Evolutionary conservation across 139 green algal species (phyloP).

Genomic region (Deuterostichococcus epilithicus): DNA sequence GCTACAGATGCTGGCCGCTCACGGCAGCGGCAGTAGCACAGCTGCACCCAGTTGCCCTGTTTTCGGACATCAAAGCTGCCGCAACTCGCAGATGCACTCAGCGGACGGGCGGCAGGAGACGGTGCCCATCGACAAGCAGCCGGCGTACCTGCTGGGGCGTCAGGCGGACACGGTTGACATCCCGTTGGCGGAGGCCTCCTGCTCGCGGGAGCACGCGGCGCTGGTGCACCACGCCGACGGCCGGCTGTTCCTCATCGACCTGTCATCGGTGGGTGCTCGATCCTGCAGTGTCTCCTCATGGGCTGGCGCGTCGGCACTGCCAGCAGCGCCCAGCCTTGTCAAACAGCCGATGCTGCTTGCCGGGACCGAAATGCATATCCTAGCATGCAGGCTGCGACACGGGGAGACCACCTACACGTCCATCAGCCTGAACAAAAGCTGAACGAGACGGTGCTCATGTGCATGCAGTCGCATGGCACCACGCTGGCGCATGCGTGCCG

Average conservation of each 20-base stretch:
- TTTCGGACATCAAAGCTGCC: not conserved
- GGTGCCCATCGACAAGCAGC: not conserved
- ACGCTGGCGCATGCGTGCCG: too few relatives aligned
- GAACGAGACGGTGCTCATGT: too few relatives aligned
- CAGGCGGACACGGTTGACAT: constrained; percentile 41
- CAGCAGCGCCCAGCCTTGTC: too few relatives aligned
- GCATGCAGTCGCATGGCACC: too few relatives aligned
- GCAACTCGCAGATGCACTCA: not conserved
- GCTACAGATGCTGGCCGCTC: not conserved
- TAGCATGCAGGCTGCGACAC: too few relatives aligned
- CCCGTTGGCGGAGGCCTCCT: constrained; percentile 27
- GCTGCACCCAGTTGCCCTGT: not conserved
- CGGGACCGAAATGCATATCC: too few relatives aligned
- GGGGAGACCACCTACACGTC: too few relatives aligned
- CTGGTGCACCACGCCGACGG: constrained; percentile 70
- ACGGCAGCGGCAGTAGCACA: not conserved
- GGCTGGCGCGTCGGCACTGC: too few relatives aligned
- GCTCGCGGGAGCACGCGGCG: constrained; percentile 50
- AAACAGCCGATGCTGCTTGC: too few relatives aligned
- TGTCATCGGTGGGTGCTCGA: constrained; percentile 35
- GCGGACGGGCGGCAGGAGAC: not conserved
- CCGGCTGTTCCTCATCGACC: constrained; percentile 67
- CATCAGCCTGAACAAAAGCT: too few relatives aligned
- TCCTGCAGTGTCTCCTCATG: too few relatives aligned
- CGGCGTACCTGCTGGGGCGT: not conserved